Evolutionary conservation across 306 rosid species (phyloP), one percentile per base, ranked within the genome.

Genomic region (Castanopsis chinensis): DNA sequence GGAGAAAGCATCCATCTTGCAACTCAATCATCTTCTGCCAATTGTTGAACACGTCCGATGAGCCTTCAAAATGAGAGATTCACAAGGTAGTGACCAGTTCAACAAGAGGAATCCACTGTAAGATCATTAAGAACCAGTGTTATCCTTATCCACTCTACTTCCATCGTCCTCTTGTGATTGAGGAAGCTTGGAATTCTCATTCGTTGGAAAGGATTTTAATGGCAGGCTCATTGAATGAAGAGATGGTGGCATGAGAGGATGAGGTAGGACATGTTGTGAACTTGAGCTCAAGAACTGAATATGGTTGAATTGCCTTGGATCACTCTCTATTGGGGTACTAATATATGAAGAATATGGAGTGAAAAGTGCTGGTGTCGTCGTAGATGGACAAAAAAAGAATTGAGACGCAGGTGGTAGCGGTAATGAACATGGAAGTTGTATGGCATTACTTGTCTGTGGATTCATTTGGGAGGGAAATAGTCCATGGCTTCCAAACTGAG

Each of bases 401-500:
- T 88, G 85, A 21, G 94, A 84, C 35, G 77, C 80, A 37, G 86
- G 71, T 65, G 85, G 74, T 49, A 55, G 69, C 18, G 72, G 55
- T 70, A 82, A 25, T 73, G 85, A 77, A 61, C 90, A 25, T 33
- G 88, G 81, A 79, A 85, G 80, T 17, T 79, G 84, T 25, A 80
- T 52, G 27, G 43, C 80, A 67, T 57, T 77, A 49, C 67, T 55
- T 41, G 76, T 33, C 65, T 84, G 82, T 1, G 90, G 79, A 52
- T 80, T 87, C 52, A 71, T 21, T 21, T 85, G 91, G 8, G 89
- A 75, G 53, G 88, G 78, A 75, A 85, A 86, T 11, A 76, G 43
- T 76, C 90, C 97, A 69, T 87, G 88, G 83, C 84, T 83, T 82
- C 91, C 90, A 83, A 82, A 84, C 67, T 91, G 94, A 61, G 97